These are phyloP conservation scores for Arabis hirsuta DNA, from an alignment of 345 rosid genomes.

Conservation along the genomic window DNA sequence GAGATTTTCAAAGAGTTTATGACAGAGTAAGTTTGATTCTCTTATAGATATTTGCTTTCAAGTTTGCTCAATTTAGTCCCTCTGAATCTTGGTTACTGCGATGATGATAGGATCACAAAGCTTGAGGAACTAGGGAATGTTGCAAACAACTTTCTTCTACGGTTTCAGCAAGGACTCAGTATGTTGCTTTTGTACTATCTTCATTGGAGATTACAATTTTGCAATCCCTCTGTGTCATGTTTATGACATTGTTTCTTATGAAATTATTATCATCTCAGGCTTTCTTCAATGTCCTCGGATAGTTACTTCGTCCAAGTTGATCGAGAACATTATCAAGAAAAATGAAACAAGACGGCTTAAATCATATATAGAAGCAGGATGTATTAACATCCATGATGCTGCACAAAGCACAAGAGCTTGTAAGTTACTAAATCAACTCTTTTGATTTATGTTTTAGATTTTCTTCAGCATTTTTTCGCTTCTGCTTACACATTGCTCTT, in stretches of 20 bases:
- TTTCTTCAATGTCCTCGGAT: slow-evolving; percentile 68
- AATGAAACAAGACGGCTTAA: slow-evolving; percentile 66
- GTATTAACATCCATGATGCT: slow-evolving; percentile 50
- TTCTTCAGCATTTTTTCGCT: background rate
- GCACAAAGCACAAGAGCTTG: slow-evolving; percentile 64
- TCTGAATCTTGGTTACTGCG: background rate
- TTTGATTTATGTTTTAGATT: background rate
- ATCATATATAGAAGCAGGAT: slow-evolving; percentile 66
- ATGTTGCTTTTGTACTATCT: slow-evolving; percentile 20
- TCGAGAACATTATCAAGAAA: slow-evolving; percentile 54
- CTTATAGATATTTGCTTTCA: background rate
- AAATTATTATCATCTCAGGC: slow-evolving; percentile 42
- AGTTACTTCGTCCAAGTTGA: slow-evolving; percentile 50
- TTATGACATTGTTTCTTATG: background rate
- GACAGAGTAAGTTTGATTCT: slow-evolving; percentile 48
- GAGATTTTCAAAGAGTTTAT: slow-evolving; percentile 56
- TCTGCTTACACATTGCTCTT: slow-evolving; percentile 9
- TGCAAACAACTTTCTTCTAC: slow-evolving; percentile 54
- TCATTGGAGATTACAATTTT: background rate
- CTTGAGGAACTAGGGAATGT: slow-evolving; percentile 61
- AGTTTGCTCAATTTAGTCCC: background rate
- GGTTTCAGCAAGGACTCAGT: slow-evolving; percentile 67
- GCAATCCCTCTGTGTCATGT: background rate
- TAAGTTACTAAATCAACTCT: slow-evolving; percentile 42
- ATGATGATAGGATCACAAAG: slow-evolving; percentile 52